Percentiles rank a stretch among this genome's conserved stretches.
Conservation (phyloP, 2,329 filamentous ascomycete species). For the Pleurostoma richardsiae region DNA sequence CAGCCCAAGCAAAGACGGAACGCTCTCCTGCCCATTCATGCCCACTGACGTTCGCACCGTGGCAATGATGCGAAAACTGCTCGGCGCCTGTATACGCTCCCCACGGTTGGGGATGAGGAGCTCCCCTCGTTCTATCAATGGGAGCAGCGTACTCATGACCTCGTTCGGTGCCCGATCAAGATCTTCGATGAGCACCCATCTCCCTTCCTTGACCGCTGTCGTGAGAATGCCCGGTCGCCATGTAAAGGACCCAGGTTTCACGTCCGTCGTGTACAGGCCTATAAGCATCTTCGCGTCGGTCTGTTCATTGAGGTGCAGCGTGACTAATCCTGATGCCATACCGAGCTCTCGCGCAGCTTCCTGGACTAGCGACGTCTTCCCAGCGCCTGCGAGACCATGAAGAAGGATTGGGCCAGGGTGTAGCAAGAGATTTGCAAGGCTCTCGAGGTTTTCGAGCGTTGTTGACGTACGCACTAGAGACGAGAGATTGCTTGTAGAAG, state of each 20-base stretch:
- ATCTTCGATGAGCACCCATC: constrained; percentile 97
- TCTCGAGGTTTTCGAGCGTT: constrained; percentile 65
- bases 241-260: constrained; percentile 80
- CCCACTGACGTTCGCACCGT: constrained; percentile 77
- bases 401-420: constrained; percentile 69
- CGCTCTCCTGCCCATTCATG: constrained; percentile 59
- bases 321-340: constrained; percentile 79
- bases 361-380: constrained; percentile 83
- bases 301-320: constrained; percentile 94
- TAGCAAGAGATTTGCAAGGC: constrained; percentile 63
- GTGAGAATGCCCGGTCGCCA: constrained; percentile 93
- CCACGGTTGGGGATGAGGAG: constrained; percentile 85
- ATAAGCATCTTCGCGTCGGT: constrained; percentile 96
- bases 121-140: constrained; percentile 88
- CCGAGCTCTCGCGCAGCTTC: constrained; percentile 77
- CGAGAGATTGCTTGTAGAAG: constrained; percentile 38
- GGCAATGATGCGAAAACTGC: constrained; percentile 85
- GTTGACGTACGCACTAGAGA: constrained; percentile 67
- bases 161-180: constrained; percentile 92
- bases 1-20: constrained; percentile 73
- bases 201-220: constrained; percentile 85
- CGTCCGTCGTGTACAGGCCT: constrained; percentile 87
- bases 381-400: constrained; percentile 76
- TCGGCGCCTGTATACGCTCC: constrained; percentile 76
- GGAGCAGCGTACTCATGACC: constrained; percentile 86